Evolutionary conservation across 208 protist species (phyloP).

Genomic region (Acanthamoeba culbertsoni): DNA sequence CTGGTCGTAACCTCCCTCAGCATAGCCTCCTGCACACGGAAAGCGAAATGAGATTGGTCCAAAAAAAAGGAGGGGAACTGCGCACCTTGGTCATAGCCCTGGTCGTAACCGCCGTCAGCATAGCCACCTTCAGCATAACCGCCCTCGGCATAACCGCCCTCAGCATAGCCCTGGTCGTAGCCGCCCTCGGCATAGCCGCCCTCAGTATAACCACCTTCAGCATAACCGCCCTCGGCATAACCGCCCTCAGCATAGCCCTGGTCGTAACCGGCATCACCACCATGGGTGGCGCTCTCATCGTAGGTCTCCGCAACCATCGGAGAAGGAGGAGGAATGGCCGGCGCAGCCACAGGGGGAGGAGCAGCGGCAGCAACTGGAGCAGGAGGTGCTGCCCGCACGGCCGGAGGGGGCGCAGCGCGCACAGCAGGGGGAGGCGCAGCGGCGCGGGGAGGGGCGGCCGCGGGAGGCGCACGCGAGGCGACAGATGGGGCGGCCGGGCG

Average conservation of each 20-base stretch:
- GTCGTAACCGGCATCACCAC: no score
- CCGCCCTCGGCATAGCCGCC: not conserved
- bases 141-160: not conserved
- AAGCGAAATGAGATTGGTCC: no score
- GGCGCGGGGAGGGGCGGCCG: not conserved
- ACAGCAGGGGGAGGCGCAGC: not conserved
- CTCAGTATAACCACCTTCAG: not conserved
- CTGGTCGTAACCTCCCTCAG: not conserved
- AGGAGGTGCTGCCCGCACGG: not conserved
- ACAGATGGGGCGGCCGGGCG: not conserved
- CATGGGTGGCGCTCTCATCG: not conserved
- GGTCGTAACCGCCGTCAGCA: not conserved
- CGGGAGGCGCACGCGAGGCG: not conserved
- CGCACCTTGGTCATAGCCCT: not conserved
- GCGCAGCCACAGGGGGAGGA: not conserved
- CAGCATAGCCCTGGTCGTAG: not conserved
- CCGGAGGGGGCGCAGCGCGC: not conserved
- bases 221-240: not conserved
- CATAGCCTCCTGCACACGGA: not conserved
- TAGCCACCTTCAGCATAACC: not conserved
- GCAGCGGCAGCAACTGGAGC: not conserved
- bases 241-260: not conserved
- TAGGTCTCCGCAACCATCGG: constrained; percentile 13
- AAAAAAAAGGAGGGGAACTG: no score
- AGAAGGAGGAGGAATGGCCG: not conserved